These are phyloP conservation scores for Fusarium mundagurra DNA, from an alignment of 2,329 filamentous ascomycete species.

Conservation along the genomic window DNA sequence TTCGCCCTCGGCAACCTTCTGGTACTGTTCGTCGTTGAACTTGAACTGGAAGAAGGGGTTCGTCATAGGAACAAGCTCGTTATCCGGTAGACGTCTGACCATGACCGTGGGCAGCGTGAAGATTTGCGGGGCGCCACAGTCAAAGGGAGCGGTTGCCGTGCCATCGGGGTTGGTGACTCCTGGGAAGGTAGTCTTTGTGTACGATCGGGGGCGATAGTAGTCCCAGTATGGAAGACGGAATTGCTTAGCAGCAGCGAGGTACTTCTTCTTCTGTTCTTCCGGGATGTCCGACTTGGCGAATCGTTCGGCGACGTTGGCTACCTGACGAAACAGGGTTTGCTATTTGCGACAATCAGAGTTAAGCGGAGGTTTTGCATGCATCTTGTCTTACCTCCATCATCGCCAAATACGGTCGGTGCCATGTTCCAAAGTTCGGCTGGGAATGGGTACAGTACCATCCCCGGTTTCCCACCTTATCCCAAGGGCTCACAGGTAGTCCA, in stretches of 20 bases:
- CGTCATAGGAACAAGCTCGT: accelerated
- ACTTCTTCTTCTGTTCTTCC: neutral
- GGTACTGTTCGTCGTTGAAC: accelerated
- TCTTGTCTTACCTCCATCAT: neutral
- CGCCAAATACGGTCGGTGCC: neutral
- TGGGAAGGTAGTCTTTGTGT: accelerated
- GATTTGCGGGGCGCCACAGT: neutral
- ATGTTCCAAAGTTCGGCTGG: accelerated
- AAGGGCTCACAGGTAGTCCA: accelerated
- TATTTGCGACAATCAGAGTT: neutral
- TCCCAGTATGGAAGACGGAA: neutral
- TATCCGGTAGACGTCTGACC: neutral
- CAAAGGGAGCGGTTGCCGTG: accelerated
- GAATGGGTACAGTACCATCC: neutral
- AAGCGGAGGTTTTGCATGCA: neutral
- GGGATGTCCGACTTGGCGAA: neutral
- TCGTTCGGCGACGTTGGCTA: accelerated
- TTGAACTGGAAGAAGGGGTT: neutral
- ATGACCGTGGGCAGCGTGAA: neutral
- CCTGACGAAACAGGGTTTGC: neutral
- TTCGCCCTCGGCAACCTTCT: neutral
- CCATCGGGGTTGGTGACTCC: neutral
- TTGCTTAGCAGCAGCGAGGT: accelerated
- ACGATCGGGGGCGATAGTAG: accelerated
- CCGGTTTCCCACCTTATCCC: accelerated